Evolutionary conservation across 2,329 filamentous ascomycete species (phyloP).

Genomic region (Stemphylium beticola): DNA sequence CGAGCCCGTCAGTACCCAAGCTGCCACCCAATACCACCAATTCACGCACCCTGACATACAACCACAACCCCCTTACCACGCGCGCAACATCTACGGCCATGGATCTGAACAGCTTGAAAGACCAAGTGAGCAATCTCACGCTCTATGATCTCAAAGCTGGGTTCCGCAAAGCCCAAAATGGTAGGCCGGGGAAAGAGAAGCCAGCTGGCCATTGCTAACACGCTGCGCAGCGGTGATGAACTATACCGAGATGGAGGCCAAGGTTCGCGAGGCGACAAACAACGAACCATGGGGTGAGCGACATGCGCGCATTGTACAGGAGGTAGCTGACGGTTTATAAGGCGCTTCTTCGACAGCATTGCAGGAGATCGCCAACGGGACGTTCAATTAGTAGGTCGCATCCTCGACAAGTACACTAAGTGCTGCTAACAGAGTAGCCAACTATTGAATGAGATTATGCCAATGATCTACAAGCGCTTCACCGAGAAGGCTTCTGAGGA

Average conservation of each 20-base stretch:
- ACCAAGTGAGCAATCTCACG: conserved; percentile 87
- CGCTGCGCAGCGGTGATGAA: conserved; percentile 83
- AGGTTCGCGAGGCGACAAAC: conserved; percentile 98
- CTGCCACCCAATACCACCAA: conserved; percentile 9
- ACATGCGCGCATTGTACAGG: conserved; percentile 59
- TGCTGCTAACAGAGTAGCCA: conserved; percentile 65
- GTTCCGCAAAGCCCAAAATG: conserved; percentile 96
- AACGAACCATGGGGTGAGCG: conserved; percentile 90
- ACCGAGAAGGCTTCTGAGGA: conserved; percentile 98
- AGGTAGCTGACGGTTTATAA: conserved; percentile 25
- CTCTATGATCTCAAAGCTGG: conserved; percentile 95
- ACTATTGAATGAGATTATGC: conserved; percentile 99
- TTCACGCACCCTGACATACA: conserved; percentile 4
- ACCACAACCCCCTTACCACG: not conserved
- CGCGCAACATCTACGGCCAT: conserved; percentile 57
- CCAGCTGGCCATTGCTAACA: conserved; percentile 37
- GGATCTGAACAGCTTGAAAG: conserved; percentile 86
- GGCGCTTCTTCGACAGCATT: conserved; percentile 82
- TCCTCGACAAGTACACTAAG: not conserved
- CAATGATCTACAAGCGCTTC: conserved; percentile 99
- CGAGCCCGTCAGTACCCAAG: conserved; percentile 14
- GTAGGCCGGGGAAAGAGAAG: conserved; percentile 57
- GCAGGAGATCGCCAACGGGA: conserved; percentile 98
- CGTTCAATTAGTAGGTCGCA: conserved; percentile 87
- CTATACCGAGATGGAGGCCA: conserved; percentile 73